Base-by-base conservation (phyloP, 768 basidiomycete species). In the Termitomyces sp. region DNA sequence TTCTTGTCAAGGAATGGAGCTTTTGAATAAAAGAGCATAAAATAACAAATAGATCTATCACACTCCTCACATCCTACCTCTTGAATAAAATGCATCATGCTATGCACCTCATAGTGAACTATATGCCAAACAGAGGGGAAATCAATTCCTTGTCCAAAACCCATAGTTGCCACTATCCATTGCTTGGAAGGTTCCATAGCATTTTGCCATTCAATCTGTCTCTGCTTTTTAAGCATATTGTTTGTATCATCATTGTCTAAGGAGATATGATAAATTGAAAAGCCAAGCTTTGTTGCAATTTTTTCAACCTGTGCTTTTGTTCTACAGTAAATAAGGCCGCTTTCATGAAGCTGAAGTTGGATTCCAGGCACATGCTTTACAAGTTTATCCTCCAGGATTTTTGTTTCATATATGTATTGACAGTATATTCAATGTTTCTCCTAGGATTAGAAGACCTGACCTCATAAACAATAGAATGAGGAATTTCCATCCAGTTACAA, bases 71-170 rank as follows among this genome's bases (percentile, higher is more conserved):
- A 24, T 4, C 44, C 44, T n/a, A 45, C 44, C 6, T 45, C 44
- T 14, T 45, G 56, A 26, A 57, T 28, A 51, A 57, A 57, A 10
- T 57, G 47, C 56, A 57, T 22, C 10, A 57, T 42, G 4, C 49
- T 30, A 18, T 49, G 48, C 5, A 51, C 56, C 1, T 51, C 38
- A 35, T 35, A 57, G 22, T 57, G 56, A 4, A 57, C 28, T 3
- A 57, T 46, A 35, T 51, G 42, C 6, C 49, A 5, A 13, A 57
- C 56, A 26, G 36, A 28, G 4, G 14, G 24, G 35, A n/a, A 57
- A 12, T 57, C 36, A 24, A 57, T 51, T 10, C 56, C 56, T 30
- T 57, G 56, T 1, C 56, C 40, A 51, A 51, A 57, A 3, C 48
- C 26, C 36, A 36, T 26, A 1, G 49, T 57, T 12, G 56, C 56